Evolutionary conservation across 2,329 filamentous ascomycete genomes (phyloP), one percentile per base, ranked within the genome.

Genomic region (Aspergillus sp.): DNA sequence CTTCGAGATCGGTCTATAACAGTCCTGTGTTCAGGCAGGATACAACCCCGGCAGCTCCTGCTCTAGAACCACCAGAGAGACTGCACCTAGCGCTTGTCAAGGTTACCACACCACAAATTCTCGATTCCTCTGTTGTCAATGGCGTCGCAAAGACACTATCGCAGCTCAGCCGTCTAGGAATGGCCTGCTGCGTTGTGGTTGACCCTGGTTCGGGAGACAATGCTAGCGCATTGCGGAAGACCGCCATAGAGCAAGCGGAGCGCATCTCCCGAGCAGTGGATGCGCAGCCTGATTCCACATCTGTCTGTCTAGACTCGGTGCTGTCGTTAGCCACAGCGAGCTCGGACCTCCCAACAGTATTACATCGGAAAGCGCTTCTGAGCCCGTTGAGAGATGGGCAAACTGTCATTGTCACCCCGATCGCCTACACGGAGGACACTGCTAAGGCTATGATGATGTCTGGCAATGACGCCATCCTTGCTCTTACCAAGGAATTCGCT

Each of bases 1-100:
- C 72, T 4, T 65, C 72, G 4, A 61, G 67, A 46, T 71, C 76
- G 1, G 70, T 79, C 13, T 70, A 72, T 34, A 61, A 74, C 25
- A 74, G 65, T 37, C 75, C 75, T 0, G 67, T 75, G 16, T 81
- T 82, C 55, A 68, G 67, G 8, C 72, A 72, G 44, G 64, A 70
- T 44, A 62, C 57, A 30, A 55, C 63, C 19, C 62, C 63, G 20
- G 57, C 51, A n/a, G 53, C 64, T 14, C 49, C 55, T 30, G 33
- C 55, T 33, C 45, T 59, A 39, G 36, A 60, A 32, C 44, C 47
- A n/a, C 32, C 52, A 2, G 68, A 74, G 42, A 67, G 64, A 20
- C 57, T 83, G 12, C 84, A 94, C 57, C 69, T 94, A 36, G 88
- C 91, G 11, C 65, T 98, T 35, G 78, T 95, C 43, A 94, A 93